Evolutionary conservation across 257 asterid species (phyloP).

Genomic region (Linderniella brevidens): DNA sequence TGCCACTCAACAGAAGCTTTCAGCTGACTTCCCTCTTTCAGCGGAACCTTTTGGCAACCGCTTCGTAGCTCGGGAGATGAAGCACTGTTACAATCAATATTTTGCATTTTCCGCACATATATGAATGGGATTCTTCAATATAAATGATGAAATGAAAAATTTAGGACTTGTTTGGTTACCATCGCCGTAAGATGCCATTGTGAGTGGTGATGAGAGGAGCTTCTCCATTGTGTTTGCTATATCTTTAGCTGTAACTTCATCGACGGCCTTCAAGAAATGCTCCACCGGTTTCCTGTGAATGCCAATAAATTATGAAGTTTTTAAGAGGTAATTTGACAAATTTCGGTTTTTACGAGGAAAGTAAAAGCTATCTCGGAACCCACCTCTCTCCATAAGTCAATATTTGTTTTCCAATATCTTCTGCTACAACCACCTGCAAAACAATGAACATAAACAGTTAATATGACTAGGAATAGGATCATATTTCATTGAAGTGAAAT

Average conservation of each 20-base stretch:
- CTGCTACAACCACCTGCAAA: conserved; percentile 67
- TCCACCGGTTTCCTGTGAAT: conserved; percentile 66
- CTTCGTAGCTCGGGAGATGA: conserved; percentile 61
- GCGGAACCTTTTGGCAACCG: conserved; percentile 34
- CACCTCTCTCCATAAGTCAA: conserved; percentile 78
- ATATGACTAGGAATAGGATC: too few relatives aligned
- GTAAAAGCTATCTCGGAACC: background rate
- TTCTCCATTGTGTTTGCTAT: conserved; percentile 26
- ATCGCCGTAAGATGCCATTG: conserved; percentile 91
- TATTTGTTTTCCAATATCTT: conserved; percentile 81
- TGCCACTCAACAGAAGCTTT: too few relatives aligned
- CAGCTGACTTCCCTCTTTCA: conserved; percentile 9
- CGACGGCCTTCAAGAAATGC: conserved; percentile 55
- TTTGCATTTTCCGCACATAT: too few relatives aligned
- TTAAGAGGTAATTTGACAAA: too few relatives aligned
- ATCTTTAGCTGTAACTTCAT: conserved; percentile 39
- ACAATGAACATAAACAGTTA: too few relatives aligned
- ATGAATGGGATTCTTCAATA: too few relatives aligned
- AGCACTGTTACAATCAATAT: conserved; percentile 51
- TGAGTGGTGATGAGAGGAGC: conserved; percentile 68
- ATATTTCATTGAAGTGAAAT: background rate
- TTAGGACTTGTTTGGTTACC: conserved; percentile 22
- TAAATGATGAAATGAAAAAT: background rate
- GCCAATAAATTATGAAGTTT: background rate
- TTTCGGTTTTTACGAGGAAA: background rate